These are phyloP conservation scores for Phoma sp. DNA, from an alignment of 2,329 filamentous ascomycete genomes.

Conservation along the genomic window DNA sequence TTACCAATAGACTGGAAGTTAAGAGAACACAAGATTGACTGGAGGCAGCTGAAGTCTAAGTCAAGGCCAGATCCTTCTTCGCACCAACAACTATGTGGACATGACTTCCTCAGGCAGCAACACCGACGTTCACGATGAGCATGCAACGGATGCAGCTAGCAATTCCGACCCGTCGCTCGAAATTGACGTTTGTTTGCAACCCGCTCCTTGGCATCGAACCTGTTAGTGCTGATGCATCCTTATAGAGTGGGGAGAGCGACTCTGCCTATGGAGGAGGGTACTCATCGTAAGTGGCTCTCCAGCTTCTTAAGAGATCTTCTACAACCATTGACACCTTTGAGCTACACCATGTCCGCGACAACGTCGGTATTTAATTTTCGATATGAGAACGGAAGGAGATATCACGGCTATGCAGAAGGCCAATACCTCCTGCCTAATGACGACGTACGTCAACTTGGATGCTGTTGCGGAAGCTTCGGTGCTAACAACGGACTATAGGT, in stretches of 20 bases:
- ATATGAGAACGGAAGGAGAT: conserved; percentile 41
- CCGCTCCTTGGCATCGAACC: neutral
- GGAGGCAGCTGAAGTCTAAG: neutral
- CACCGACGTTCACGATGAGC: neutral
- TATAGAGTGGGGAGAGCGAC: conserved; percentile 36
- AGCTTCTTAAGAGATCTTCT: neutral
- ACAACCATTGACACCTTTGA: conserved; percentile 5
- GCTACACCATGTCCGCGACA: conserved; percentile 41
- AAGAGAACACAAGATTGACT: neutral
- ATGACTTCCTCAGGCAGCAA: conserved; percentile 6
- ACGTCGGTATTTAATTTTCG: conserved; percentile 39
- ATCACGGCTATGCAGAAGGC: conserved; percentile 40
- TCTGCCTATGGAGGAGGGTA: conserved; percentile 34
- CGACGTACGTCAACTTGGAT: conserved; percentile 26
- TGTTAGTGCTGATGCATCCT: neutral
- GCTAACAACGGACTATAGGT: conserved; percentile 15
- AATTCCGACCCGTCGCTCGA: conserved; percentile 34
- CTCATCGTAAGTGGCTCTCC: conserved; percentile 20
- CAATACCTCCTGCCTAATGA: conserved; percentile 43
- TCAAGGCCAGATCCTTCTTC: neutral
- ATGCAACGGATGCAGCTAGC: conserved; percentile 24
- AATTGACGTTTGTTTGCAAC: conserved; percentile 29
- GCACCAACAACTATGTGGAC: neutral
- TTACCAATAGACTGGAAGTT: conserved; percentile 2
- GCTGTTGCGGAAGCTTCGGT: neutral